Conservation (phyloP, 1,284 basidiomycete species). For the Puccinia triticina region DNA sequence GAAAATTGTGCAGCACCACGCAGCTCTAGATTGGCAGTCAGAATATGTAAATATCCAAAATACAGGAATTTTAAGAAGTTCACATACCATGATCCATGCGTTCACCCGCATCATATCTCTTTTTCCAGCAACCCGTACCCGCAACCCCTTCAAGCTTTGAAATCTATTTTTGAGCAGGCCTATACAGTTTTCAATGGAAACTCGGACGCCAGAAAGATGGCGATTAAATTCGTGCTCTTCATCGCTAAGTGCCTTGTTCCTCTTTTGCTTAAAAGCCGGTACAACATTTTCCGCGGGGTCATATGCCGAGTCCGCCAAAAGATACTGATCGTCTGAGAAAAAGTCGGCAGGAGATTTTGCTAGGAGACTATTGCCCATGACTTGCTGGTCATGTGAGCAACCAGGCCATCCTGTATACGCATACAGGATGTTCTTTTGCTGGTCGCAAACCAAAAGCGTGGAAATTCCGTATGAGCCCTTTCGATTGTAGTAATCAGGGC, state of each 20-base stretch:
- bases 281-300: not conserved
- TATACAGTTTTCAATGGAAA: constrained; percentile 8
- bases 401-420: not conserved
- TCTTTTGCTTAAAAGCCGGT: not conserved
- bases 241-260: not conserved
- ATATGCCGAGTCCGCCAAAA: constrained; percentile 12
- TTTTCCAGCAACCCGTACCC: not conserved
- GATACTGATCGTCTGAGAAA: not conserved
- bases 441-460: not conserved
- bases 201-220: not conserved
- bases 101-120: not conserved
- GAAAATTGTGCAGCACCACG: not conserved
- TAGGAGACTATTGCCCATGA: not conserved
- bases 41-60: too few relatives aligned
- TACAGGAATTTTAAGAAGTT: too few relatives aligned
- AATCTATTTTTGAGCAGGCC: not conserved
- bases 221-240: not conserved
- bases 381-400: not conserved
- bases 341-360: not conserved
- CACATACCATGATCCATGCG: not conserved
- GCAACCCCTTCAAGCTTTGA: not conserved
- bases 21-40: not conserved
- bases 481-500: too few relatives aligned
- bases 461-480: not conserved
- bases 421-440: not conserved